A percentile compares a stretch with the other conserved stretches of the same genome.
Evolutionary conservation across 768 basidiomycete genomes (phyloP).

Genomic region (Kwoniella heveanensis): DNA sequence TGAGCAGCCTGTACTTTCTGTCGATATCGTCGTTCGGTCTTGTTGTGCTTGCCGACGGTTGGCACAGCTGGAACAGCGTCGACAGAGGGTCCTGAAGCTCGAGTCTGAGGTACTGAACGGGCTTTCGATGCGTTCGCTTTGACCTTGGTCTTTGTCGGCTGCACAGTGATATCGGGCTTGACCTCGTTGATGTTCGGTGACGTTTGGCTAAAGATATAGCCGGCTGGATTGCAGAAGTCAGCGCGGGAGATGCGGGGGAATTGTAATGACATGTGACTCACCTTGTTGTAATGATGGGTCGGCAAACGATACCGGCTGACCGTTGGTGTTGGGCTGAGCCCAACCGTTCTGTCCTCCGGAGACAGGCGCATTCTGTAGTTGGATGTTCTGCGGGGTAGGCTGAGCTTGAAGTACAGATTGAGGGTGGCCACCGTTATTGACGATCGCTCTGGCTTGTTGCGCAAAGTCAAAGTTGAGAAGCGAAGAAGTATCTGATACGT

Average conservation of each 20-base stretch:
- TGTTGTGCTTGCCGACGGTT: slow-evolving; percentile 53
- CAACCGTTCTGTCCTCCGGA: neutral
- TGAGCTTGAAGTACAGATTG: neutral
- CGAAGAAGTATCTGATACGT: neutral
- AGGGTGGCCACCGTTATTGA: slow-evolving; percentile 3
- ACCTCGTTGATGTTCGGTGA: neutral
- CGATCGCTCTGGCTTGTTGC: slow-evolving; percentile 18
- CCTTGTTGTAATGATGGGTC: neutral
- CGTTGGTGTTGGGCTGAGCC: neutral
- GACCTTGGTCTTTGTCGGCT: neutral
- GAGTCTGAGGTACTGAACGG: neutral
- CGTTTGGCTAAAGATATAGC: neutral
- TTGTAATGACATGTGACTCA: neutral
- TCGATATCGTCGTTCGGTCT: slow-evolving; percentile 55
- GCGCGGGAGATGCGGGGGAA: no score
- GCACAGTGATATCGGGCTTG: neutral
- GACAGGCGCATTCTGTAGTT: neutral
- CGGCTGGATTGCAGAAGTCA: no score
- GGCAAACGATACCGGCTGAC: neutral
- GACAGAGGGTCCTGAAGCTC: neutral
- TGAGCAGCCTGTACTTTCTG: slow-evolving; percentile 55
- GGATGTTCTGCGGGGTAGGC: neutral
- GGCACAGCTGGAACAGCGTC: neutral
- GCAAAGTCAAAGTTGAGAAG: slow-evolving; percentile 12
- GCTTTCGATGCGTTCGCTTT: neutral